These are phyloP conservation scores for Pseudogymnoascus sp. DNA, from an alignment of 2,329 filamentous ascomycete species.

Conservation along the genomic window DNA sequence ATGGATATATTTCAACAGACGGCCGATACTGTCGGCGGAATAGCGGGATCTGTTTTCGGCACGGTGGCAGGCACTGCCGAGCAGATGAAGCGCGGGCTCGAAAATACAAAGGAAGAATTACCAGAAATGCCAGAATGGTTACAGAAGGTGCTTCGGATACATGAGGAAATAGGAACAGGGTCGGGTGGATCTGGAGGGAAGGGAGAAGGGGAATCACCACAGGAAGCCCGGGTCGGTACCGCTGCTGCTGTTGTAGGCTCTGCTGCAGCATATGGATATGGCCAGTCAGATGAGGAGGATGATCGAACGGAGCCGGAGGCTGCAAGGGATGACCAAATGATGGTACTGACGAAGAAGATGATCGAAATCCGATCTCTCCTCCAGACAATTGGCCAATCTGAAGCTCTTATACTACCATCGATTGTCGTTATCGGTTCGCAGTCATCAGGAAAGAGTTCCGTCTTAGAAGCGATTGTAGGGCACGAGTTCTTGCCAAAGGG, in stretches of 20 bases:
- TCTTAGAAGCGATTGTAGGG: slow-evolving; percentile 91
- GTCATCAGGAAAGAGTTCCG: slow-evolving; percentile 96
- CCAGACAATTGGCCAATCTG: slow-evolving; percentile 85
- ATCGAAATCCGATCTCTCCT: slow-evolving; percentile 94
- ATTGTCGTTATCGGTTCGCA: slow-evolving; percentile 99
- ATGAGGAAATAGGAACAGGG: slow-evolving; percentile 48
- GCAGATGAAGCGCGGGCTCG: slow-evolving; percentile 74
- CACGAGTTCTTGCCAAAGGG: slow-evolving; percentile 97
- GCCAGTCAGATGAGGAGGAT: slow-evolving; percentile 60
- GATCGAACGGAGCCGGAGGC: slow-evolving; percentile 52
- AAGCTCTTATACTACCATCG: slow-evolving; percentile 78
- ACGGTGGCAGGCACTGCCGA: slow-evolving; percentile 67
- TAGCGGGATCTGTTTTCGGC: slow-evolving; percentile 62
- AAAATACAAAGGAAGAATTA: slow-evolving; percentile 70
- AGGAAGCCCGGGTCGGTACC: slow-evolving; percentile 51
- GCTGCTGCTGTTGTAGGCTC: slow-evolving; percentile 63
- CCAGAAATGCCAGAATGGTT: slow-evolving; percentile 67
- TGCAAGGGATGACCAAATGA: slow-evolving; percentile 95
- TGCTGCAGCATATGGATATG: slow-evolving; percentile 71
- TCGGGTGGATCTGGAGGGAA: slow-evolving; percentile 36
- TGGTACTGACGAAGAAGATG: slow-evolving; percentile 98
- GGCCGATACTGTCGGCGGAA: slow-evolving; percentile 59
- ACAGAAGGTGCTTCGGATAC: slow-evolving; percentile 58
- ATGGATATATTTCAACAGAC: slow-evolving; percentile 68
- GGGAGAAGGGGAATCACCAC: slow-evolving; percentile 37